phyloP scores from a whole-genome alignment of 2,329 filamentous ascomycete species.

The Hypomyces perniciosus region DNA sequence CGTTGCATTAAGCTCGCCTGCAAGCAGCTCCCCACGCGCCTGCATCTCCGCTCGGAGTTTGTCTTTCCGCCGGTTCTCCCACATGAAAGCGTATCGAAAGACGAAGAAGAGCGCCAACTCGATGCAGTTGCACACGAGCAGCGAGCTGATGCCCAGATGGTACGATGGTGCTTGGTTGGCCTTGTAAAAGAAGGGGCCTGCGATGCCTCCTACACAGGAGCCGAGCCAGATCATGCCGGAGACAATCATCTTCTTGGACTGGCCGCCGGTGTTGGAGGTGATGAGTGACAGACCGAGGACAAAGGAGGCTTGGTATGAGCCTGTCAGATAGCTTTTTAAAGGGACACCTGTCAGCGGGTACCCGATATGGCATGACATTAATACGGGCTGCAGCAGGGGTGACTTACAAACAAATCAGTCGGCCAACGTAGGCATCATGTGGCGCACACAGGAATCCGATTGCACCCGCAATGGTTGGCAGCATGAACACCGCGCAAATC shows the following conservation, averaged over 20 bases:
- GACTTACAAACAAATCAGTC: constrained; percentile 48
- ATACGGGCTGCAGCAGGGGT: neutral
- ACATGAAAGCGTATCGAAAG: constrained; percentile 32
- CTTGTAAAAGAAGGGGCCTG: constrained; percentile 58
- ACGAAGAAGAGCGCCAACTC: constrained; percentile 34
- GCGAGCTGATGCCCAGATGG: constrained; percentile 33
- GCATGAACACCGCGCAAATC: constrained; percentile 49
- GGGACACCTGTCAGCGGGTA: neutral
- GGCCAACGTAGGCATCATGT: constrained; percentile 41
- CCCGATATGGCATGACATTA: too few relatives aligned
- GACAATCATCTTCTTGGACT: constrained; percentile 60
- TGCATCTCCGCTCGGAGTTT: constrained; percentile 26
- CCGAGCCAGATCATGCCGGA: constrained; percentile 56
- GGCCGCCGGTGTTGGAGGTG: constrained; percentile 46
- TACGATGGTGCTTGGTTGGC: constrained; percentile 42
- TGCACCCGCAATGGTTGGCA: constrained; percentile 54
- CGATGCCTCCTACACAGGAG: constrained; percentile 55
- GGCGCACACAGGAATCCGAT: constrained; percentile 53
- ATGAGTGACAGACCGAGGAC: constrained; percentile 38
- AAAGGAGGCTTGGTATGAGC: constrained; percentile 35
- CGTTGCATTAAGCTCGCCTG: constrained; percentile 30
- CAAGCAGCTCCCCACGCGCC: constrained; percentile 18
- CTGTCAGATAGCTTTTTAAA: constrained; percentile 25
- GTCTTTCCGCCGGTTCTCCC: constrained; percentile 36
- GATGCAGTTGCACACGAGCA: constrained; percentile 36